Evolutionary conservation across 2,329 filamentous ascomycete species (phyloP).

Genomic region (Parastagonospora avenae): DNA sequence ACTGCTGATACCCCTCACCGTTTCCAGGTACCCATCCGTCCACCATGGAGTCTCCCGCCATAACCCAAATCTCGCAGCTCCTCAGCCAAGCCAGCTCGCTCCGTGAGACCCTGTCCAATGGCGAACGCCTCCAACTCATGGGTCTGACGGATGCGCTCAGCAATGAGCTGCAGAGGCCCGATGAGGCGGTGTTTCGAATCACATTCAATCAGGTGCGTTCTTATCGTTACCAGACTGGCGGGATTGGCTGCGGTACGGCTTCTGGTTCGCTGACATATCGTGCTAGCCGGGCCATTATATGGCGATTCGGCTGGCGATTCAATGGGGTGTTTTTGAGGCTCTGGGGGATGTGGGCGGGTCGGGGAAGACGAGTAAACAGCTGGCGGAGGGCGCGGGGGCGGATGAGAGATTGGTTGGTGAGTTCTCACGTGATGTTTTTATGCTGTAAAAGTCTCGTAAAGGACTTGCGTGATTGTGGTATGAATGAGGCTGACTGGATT

Average conservation of each 20-base stretch:
- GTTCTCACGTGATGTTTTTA: no score
- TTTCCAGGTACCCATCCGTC: neutral
- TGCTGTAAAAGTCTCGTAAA: neutral
- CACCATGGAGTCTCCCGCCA: conserved; percentile 5
- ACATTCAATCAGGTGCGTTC: conserved; percentile 7
- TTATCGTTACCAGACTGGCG: conserved; percentile 1
- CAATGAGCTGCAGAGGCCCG: conserved; percentile 3
- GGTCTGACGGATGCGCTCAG: conserved; percentile 9
- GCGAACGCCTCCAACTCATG: conserved; percentile 11
- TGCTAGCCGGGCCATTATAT: conserved; percentile 12
- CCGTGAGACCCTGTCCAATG: conserved; percentile 8
- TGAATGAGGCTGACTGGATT: neutral
- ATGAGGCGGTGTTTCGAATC: conserved; percentile 7
- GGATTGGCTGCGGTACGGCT: neutral
- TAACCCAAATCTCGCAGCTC: conserved; percentile 6
- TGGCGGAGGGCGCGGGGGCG: conserved; percentile 5
- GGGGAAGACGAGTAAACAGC: conserved; percentile 3
- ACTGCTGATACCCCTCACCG: neutral
- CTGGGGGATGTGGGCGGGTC: conserved; percentile 5
- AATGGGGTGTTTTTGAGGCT: conserved; percentile 12
- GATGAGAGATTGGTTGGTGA: conserved; percentile 10
- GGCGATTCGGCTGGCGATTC: conserved; percentile 11
- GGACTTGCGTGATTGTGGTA: neutral
- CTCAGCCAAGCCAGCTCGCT: conserved; percentile 3
- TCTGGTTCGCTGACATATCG: conserved; percentile 1